phyloP scores from a whole-genome alignment of 352 stramenopile genomes.

The Pythium myriotylum region DNA sequence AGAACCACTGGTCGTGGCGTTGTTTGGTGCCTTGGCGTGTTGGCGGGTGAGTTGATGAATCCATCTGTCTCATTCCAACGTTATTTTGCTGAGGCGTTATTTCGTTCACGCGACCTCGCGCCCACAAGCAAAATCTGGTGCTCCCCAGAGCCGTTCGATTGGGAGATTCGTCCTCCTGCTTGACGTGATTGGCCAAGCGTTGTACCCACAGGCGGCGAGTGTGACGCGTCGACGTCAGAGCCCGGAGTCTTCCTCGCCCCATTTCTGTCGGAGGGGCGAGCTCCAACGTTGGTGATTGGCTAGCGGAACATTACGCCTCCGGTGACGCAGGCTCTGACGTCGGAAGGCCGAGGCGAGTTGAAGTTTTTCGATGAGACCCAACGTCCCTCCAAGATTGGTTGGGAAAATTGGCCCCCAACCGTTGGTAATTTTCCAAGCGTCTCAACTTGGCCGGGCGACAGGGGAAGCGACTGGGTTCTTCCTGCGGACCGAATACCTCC shows the following conservation, averaged over 20 bases:
- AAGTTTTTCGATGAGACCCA: conserved; percentile 11
- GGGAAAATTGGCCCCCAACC: neutral
- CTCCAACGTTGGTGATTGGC: conserved; percentile 9
- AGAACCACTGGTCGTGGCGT: conserved; percentile 8
- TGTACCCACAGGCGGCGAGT: conserved; percentile 15
- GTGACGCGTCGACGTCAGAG: conserved; percentile 25
- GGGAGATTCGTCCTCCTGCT: neutral
- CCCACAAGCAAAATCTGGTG: conserved; percentile 13
- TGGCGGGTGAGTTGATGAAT: conserved; percentile 11
- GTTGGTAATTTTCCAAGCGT: too few species aligned
- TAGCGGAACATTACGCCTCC: neutral
- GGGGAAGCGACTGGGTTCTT: neutral
- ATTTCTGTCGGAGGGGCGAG: conserved; percentile 1
- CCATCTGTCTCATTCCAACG: conserved; percentile 27
- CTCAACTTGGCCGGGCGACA: conserved; percentile 1
- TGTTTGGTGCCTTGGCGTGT: conserved; percentile 9
- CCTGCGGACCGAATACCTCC: conserved; percentile 5
- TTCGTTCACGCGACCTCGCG: conserved; percentile 7
- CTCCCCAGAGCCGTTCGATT: conserved; percentile 16
- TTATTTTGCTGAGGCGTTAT: conserved; percentile 16
- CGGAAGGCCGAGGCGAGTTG: conserved; percentile 5
- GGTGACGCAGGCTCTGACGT: conserved; percentile 21
- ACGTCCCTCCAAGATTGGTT: neutral
- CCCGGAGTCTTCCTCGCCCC: conserved; percentile 1
- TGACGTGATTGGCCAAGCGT: conserved; percentile 10